These are phyloP conservation scores for Pythium dissimile DNA, from an alignment of 352 stramenopile species.

Conservation along the genomic window DNA sequence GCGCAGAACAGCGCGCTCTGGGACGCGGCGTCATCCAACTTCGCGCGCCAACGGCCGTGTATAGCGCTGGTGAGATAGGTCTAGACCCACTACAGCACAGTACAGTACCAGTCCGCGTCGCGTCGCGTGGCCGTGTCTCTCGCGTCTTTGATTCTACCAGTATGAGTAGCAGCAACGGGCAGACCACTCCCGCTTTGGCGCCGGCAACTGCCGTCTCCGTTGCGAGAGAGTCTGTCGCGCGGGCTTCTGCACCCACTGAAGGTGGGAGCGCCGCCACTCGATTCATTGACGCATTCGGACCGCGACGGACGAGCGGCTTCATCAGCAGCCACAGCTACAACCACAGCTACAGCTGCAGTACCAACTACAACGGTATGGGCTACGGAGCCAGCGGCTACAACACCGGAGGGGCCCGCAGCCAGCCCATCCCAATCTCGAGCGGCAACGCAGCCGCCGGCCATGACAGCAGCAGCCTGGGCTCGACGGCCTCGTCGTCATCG, in stretches of 20 bases:
- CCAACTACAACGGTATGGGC: slow-evolving; percentile 6
- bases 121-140: too few relatives aligned
- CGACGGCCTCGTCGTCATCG: background rate
- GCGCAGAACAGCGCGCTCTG: too few relatives aligned
- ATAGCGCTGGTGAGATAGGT: slow-evolving; percentile 5
- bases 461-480: background rate
- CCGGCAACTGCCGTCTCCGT: slow-evolving; percentile 4
- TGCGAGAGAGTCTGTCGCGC: background rate
- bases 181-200: background rate
- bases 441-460: background rate
- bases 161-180: slow-evolving; percentile 6
- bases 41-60: slow-evolving; percentile 1
- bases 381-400: slow-evolving; percentile 13
- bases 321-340: background rate
- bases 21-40: slow-evolving; percentile 7
- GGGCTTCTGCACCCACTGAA: too few relatives aligned
- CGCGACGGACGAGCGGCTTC: background rate
- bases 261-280: slow-evolving; percentile 1
- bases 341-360: background rate
- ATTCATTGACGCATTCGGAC: slow-evolving; percentile 23
- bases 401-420: slow-evolving; percentile 5
- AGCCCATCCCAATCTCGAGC: slow-evolving; percentile 21
- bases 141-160: background rate
- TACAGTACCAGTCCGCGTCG: too few relatives aligned
- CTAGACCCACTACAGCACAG: too few relatives aligned